These are phyloP conservation scores for Elongisporangium undulatum DNA, from an alignment of 352 stramenopile genomes.

Conservation along the genomic window DNA sequence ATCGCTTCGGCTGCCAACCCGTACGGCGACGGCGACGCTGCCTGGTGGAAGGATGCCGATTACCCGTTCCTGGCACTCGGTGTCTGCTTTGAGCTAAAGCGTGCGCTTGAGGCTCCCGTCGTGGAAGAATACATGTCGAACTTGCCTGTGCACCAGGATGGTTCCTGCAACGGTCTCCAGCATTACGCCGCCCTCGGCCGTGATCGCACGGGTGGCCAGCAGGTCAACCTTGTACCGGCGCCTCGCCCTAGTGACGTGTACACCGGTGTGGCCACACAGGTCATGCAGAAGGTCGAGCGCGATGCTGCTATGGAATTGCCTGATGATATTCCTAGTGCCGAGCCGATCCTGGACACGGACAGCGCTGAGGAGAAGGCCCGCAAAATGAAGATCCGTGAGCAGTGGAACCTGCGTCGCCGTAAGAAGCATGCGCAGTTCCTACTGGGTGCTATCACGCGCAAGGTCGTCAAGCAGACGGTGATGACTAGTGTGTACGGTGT, in stretches of 20 bases:
- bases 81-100: slow-evolving; percentile 95
- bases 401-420: slow-evolving; percentile 37
- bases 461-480: slow-evolving; percentile 99
- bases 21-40: slow-evolving; percentile 64
- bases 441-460: slow-evolving; percentile 80
- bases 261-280: slow-evolving; percentile 88
- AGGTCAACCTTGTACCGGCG: slow-evolving; percentile 96
- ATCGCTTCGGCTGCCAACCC: slow-evolving; percentile 87
- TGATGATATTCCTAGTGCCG: slow-evolving; percentile 24
- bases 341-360: slow-evolving; percentile 13
- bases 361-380: slow-evolving; percentile 5
- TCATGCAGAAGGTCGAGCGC: slow-evolving; percentile 75
- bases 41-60: slow-evolving; percentile 97
- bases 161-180: slow-evolving; percentile 99
- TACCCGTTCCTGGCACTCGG: slow-evolving; percentile 98
- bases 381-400: slow-evolving; percentile 18
- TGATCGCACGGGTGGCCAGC: slow-evolving; percentile 91
- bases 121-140: slow-evolving; percentile 93
- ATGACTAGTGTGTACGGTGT: slow-evolving; percentile 99
- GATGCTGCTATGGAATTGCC: slow-evolving; percentile 53
- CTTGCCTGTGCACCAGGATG: slow-evolving; percentile 97
- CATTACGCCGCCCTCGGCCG: slow-evolving; percentile 98
- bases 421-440: slow-evolving; percentile 69
- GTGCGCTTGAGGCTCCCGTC: slow-evolving; percentile 92
- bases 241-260: slow-evolving; percentile 98